phyloP scores from a whole-genome alignment of 345 rosid genomes.

The Psidium guajava region DNA sequence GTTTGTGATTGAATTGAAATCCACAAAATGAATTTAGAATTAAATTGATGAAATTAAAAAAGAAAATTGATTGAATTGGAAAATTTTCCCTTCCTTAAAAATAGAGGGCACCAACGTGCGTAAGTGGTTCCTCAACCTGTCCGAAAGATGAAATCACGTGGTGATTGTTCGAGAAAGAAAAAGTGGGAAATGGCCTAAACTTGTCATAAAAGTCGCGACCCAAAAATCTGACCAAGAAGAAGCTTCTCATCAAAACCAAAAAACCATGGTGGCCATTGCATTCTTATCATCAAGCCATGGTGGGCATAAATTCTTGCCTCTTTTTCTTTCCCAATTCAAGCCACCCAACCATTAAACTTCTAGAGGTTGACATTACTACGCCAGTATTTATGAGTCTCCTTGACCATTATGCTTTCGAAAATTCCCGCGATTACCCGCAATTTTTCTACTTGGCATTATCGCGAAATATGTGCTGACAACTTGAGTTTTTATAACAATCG shows the following conservation, averaged over 20 bases:
- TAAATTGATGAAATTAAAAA: too few species aligned
- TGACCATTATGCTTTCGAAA: not conserved
- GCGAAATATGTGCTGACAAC: not conserved
- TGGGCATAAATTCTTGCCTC: not conserved
- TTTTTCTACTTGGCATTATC: not conserved
- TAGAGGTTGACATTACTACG: not conserved
- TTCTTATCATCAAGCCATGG: not conserved
- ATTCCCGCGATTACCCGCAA: not conserved
- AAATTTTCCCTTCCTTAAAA: not conserved
- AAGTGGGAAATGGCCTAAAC: not conserved
- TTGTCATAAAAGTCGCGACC: not conserved
- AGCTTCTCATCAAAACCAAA: not conserved
- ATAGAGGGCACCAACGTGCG: not conserved
- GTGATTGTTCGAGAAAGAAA: not conserved
- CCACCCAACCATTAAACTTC: not conserved
- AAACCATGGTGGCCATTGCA: not conserved
- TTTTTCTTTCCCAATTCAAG: not conserved
- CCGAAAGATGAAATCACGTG: not conserved
- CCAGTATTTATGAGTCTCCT: not conserved
- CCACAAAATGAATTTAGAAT: too few species aligned
- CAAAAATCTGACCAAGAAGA: not conserved
- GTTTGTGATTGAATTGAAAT: too few species aligned
- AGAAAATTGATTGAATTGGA: too few species aligned
- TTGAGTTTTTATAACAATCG: too few species aligned
- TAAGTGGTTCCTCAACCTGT: not conserved